Evolutionary conservation across 2,329 filamentous ascomycete genomes (phyloP).

Genomic region (Ploettnerulaceae sp.): DNA sequence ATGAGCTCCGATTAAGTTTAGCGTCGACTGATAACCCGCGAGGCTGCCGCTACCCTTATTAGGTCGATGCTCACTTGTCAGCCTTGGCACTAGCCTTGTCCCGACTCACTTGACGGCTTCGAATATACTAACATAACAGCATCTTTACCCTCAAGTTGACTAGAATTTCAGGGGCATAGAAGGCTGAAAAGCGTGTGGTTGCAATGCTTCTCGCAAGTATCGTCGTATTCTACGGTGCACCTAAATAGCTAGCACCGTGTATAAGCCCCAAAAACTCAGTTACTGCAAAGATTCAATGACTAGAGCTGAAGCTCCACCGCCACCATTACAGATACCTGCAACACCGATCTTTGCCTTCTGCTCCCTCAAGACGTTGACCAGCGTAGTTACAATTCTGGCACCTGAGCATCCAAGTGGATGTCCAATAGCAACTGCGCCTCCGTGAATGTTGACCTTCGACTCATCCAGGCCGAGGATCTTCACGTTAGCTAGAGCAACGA

Average conservation of each 20-base stretch:
- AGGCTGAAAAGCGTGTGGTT: no score
- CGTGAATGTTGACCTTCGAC: conserved; percentile 91
- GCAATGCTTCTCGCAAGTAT: not conserved
- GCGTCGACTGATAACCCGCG: conserved; percentile 12
- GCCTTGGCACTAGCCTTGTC: no score
- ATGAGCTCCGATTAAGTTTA: conserved; percentile 9
- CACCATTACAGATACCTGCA: conserved; percentile 96
- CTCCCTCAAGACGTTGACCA: conserved; percentile 82
- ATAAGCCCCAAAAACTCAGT: not conserved
- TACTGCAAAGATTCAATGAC: conserved; percentile 64
- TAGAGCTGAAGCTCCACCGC: conserved; percentile 88
- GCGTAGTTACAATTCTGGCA: conserved; percentile 85
- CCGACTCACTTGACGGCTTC: no score
- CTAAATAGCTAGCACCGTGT: not conserved
- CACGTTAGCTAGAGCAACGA: conserved; percentile 92
- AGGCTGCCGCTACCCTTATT: conserved; percentile 9
- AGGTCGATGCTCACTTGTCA: not conserved
- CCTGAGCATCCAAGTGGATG: conserved; percentile 93
- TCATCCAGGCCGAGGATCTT: conserved; percentile 77
- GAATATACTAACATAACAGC: no score
- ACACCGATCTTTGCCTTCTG: conserved; percentile 92
- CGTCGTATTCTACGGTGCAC: no score
- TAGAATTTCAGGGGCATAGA: no score
- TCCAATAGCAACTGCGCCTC: conserved; percentile 91
- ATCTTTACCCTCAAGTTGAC: no score